Evolutionary conservation across 768 basidiomycete species (phyloP), one percentile per base, ranked within the genome.

Genomic region (Paxillus involutus): DNA sequence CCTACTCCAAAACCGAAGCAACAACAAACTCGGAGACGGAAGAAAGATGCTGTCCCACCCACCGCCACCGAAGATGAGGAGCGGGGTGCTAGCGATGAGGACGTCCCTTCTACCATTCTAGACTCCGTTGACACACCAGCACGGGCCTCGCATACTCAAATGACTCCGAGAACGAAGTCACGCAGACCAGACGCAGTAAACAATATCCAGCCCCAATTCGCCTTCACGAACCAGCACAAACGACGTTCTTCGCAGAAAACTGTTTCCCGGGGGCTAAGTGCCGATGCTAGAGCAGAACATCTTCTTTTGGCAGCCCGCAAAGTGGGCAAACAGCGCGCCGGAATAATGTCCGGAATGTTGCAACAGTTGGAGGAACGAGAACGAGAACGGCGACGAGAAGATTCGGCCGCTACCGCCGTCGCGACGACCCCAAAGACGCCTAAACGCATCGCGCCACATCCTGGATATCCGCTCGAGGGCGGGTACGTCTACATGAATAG

Each of bases 261-360:
- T 41, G 6, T 61, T 1, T 65, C 65, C 5, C 62, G 61, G 35
- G 65, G 79, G 39, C 53, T 80, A 42, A 66, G 77, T 56, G 72
- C 85, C 2, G 89, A 91, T 56, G 89, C 89, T 4, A 80, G 85
- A 44, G 76, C 79, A 0, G 89, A 91, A 60, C 88, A 88, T 60
- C 71, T 90, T 11, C 74, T 91, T 2, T 72, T 88, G 12, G 89
- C 89, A 3, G 84, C 87, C 9, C 80, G 86, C n/a, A 83, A 74
- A 49, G 76, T 89, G 4, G 88, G 88, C 4, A 78, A 81, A 32
- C 76, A 82, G 50, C 80, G 88, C 8, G 80, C 83, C 0, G 77
- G 77, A 4, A 64, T 81, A n/a, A 64, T 84, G 19, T 77, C 82
- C 0, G 85, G 85, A 6, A 65, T 83, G 60, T 64, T 73, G 17